Conservation (phyloP, 2,329 filamentous ascomycete species). For the Aspergillus pseudoviridinutans region DNA sequence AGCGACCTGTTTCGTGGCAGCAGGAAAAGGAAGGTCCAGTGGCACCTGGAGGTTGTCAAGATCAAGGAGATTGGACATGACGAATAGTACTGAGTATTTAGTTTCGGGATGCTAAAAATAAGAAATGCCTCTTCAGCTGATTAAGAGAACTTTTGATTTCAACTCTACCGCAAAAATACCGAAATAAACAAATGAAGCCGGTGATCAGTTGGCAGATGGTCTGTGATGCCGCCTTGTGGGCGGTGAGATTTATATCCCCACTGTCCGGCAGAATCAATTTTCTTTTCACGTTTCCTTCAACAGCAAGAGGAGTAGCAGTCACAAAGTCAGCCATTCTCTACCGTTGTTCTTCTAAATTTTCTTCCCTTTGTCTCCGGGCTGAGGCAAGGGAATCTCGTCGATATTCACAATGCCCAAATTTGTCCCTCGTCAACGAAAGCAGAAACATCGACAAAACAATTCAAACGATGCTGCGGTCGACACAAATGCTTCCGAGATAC, state of each 20-base stretch:
- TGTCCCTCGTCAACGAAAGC: constrained; percentile 56
- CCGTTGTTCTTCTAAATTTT: constrained; percentile 6
- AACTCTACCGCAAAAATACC: not conserved
- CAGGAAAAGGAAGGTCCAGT: constrained; percentile 61
- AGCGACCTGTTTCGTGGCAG: constrained; percentile 55
- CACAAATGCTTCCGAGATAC: constrained; percentile 40
- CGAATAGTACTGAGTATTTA: not conserved
- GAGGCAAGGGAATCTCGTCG: constrained; percentile 5
- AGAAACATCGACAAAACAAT: constrained; percentile 43
- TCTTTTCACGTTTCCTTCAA: constrained; percentile 10
- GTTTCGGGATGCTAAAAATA: not conserved
- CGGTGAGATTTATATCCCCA: not conserved
- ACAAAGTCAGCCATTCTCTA: constrained; percentile 3
- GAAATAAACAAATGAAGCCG: not conserved
- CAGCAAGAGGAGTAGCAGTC: not conserved
- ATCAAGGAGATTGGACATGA: constrained; percentile 25
- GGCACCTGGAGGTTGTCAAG: constrained; percentile 37
- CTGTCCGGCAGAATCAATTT: constrained; percentile 9
- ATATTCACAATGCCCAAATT: constrained; percentile 43
- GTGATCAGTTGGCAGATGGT: not conserved
- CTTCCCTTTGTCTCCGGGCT: constrained; percentile 10
- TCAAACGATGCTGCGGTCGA: constrained; percentile 39
- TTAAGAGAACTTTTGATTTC: not conserved
- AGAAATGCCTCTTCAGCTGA: not conserved
- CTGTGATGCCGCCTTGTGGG: not conserved